Base-by-base conservation (phyloP, 257 asterid genomes). In the Asclepias syriaca region DNA sequence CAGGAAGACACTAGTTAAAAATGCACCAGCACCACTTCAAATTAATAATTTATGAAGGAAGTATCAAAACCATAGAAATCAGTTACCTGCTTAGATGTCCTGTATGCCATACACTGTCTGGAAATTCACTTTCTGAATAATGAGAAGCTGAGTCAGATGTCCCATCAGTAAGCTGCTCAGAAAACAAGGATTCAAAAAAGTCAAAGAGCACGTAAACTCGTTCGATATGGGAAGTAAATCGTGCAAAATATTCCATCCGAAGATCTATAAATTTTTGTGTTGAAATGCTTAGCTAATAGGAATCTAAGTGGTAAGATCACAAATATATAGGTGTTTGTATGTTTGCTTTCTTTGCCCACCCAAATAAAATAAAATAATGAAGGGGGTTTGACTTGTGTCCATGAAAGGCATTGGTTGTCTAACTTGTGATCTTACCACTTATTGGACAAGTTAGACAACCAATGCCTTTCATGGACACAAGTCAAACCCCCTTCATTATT, bases 81-180 rank as follows among this genome's bases (percentile, higher is more conserved):
- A 70, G 74, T 75, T 81, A 93, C 98, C 98, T 84, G 89, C 72
- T 83, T 68, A 75, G 78, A 64, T 71, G 74, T 76, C 92, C 87
- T 49, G 81, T 53, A 75, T 65, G 74, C 91, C 84, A 81, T 16
- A 79, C 72, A 82, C 75, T 87, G 69, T 87, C 89, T 21, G 74
- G 85, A 72, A 76, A 73, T 45, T 85, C 90, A 37, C 76, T 75
- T 77, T 82, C 84, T 27, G 96, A 84, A 70, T 90, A 84, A 72
- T 56, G 81, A 83, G 86, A 84, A 74, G 88, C 72, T 77, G 96
- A 81, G 76, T 77, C 87, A 46, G 84, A 81, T 57, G 82, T 72
- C 84, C 84, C 73, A 70, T 83, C 89, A 69, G 81, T 80, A 34
- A 80, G 74, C 97, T 94, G 96, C 27, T 12, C n/a, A 45, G 57